Evolutionary conservation across 2,329 filamentous ascomycete genomes (phyloP).

Genomic region (Penicillium brevicompactum): DNA sequence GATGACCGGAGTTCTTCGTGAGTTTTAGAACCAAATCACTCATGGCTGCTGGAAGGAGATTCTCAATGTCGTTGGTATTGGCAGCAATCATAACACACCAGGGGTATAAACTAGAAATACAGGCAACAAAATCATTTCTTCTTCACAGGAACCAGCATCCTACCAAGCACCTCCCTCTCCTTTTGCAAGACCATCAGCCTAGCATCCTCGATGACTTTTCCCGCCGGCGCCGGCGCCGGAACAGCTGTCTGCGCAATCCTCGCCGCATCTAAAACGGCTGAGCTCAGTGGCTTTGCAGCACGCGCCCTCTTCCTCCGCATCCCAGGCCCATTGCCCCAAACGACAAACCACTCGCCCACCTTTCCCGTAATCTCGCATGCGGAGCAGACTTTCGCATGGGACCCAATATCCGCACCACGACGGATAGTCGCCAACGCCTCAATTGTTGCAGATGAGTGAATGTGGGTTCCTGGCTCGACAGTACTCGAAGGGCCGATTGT

Average conservation of each 20-base stretch:
- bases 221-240: conserved; percentile 47
- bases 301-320: conserved; percentile 36
- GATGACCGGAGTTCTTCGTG: too few species aligned
- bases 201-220: conserved; percentile 62
- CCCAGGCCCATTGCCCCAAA: conserved; percentile 64
- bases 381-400: conserved; percentile 71
- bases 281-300: conserved; percentile 35
- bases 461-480: conserved; percentile 40
- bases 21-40: too few species aligned
- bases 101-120: background rate
- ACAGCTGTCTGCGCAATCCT: conserved; percentile 19
- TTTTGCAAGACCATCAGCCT: conserved; percentile 66
- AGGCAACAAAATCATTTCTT: conserved; percentile 27
- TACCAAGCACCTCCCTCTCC: conserved; percentile 68
- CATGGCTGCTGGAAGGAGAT: background rate
- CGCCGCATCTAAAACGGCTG: conserved; percentile 18
- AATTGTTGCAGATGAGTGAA: conserved; percentile 41
- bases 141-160: conserved; percentile 56
- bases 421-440: conserved; percentile 50
- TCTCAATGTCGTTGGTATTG: background rate
- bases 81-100: background rate
- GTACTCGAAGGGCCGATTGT: conserved; percentile 41
- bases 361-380: conserved; percentile 61
- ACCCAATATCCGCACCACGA: conserved; percentile 35
- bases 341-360: conserved; percentile 68